Conservation (phyloP, 495 filamentous ascomycete genomes). For the Xylaria palmicola region DNA sequence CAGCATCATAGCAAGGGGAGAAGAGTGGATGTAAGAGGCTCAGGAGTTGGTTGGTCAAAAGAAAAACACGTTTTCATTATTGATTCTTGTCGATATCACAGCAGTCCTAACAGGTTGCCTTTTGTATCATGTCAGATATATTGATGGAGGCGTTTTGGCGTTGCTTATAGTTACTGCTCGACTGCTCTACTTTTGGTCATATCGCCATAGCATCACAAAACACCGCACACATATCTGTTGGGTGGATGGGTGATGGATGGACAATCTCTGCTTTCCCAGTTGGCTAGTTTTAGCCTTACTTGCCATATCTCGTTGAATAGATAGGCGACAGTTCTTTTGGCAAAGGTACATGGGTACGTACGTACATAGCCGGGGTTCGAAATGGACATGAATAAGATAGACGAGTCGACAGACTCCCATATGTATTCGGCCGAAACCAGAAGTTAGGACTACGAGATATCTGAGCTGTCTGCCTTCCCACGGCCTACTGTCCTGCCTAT, state of each 20-base stretch:
- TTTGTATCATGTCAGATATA: constrained; percentile 1
- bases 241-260: background rate
- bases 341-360: background rate
- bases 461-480: too few relatives aligned
- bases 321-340: background rate
- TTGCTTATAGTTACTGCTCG: background rate
- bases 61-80: constrained; percentile 9
- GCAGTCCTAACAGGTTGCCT: background rate
- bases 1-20: constrained; percentile 12
- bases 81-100: constrained; percentile 11
- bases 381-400: constrained; percentile 8
- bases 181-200: background rate
- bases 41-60: background rate
- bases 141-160: constrained; percentile 2
- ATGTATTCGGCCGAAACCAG: too few relatives aligned
- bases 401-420: too few relatives aligned
- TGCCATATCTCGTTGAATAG: background rate
- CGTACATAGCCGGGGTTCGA: constrained; percentile 3
- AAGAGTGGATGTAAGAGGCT: constrained; percentile 4
- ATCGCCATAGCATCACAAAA: background rate
- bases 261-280: constrained; percentile 14
- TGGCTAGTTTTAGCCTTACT: background rate
- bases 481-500: too few relatives aligned
- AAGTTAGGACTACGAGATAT: too few relatives aligned
- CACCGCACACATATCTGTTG: background rate